Evolutionary conservation across 2,329 filamentous ascomycete genomes (phyloP).

Genomic region (Diatrype stigma): DNA sequence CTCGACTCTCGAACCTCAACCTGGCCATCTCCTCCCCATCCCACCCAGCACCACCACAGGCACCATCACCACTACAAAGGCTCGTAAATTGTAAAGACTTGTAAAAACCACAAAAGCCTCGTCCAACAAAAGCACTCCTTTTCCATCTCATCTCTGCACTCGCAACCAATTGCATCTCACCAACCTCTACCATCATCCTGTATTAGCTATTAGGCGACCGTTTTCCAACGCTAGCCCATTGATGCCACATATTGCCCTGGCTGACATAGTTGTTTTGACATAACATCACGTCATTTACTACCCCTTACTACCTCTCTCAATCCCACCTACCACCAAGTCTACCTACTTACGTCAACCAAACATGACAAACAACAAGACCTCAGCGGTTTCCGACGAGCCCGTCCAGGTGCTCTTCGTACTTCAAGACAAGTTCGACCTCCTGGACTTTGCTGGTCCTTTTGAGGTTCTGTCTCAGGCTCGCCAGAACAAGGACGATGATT

Average conservation of each 20-base stretch:
- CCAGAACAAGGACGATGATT: constrained; percentile 49
- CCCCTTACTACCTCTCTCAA: not conserved
- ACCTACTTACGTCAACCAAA: not conserved
- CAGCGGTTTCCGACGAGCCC: constrained; percentile 56
- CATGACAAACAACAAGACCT: constrained; percentile 55
- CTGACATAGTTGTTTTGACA: no score
- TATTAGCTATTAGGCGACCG: not conserved
- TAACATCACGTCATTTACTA: not conserved
- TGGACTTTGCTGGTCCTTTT: constrained; percentile 54
- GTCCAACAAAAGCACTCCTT: not conserved
- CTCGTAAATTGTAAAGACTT: not conserved
- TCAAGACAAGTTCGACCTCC: constrained; percentile 55
- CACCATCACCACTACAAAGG: no score
- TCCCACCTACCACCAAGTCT: not conserved
- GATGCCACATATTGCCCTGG: no score
- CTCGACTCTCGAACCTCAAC: not conserved
- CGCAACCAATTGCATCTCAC: not conserved
- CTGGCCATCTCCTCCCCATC: no score
- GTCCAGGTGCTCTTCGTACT: constrained; percentile 58
- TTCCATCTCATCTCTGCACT: not conserved
- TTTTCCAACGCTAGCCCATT: no score
- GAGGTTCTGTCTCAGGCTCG: constrained; percentile 48
- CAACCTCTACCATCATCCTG: not conserved
- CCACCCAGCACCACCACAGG: no score
- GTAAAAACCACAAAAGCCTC: not conserved